Base-by-base conservation (phyloP, 225 moss, liverwort and hornwort genomes). In the Rhytidiadelphus loreus region DNA sequence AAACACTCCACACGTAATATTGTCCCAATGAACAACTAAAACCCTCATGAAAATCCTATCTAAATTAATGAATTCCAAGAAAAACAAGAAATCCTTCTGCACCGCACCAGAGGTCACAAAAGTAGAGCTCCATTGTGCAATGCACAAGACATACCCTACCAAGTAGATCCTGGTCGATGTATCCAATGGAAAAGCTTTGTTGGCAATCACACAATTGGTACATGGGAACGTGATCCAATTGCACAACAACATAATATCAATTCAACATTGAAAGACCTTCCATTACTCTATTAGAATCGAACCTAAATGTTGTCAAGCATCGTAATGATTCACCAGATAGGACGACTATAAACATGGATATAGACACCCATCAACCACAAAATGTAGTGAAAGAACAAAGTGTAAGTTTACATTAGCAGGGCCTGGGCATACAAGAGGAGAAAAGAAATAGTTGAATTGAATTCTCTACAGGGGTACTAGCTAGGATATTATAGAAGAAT, bases 161-260 rank as follows among this genome's bases (percentile, higher is more conserved):
- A 28, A 17, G 2, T 17, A 72, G 28, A 44, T 43, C 71, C 17
- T 28, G 44, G 64, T 63, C 56, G 68, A 87, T 48, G 65, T n/a
- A 64, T 59, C 58, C 50, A 56, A 41, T 30, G 50, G 69, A 76
- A 81, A 89, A 84, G 21, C 77, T 52, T 81, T 62, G 70, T 28
- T 48, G 63, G 63, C 55, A 89, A 82, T 90, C 78, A 90, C 71
- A 62, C 88, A 82, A 77, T 41, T 11, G 88, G 28, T 59, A 64
- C 56, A 71, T 88, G 89, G 16, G 88, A 85, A 88, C 88, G 88
- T 88, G 85, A 69, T 71, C 60, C 64, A 88, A 72, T 65, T 88
- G 86, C 85, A 84, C 87, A 89, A 16, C 66, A 80, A 14, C 68
- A 87, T 52, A 20, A 77, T 57, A 89, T 26, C 77, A 70, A 29